Conservation (phyloP, 768 basidiomycete species). For the Arthromyces matolae region DNA sequence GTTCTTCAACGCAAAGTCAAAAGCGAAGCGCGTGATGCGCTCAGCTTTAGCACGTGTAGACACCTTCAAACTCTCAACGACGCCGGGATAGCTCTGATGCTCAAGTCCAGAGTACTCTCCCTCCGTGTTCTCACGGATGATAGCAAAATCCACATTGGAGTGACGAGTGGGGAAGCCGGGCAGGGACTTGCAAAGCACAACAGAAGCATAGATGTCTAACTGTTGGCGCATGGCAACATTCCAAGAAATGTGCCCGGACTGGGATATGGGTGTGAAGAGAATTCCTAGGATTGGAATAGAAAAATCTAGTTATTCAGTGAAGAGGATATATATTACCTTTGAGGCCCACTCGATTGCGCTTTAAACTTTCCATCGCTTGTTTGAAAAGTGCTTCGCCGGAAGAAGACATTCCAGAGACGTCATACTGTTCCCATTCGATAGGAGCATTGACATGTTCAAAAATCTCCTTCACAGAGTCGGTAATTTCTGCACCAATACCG, state of each 20-base stretch:
- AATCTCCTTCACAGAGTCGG: slow-evolving; percentile 98
- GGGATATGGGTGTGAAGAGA: slow-evolving; percentile 96
- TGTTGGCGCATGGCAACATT: slow-evolving; percentile 99
- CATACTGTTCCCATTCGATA: slow-evolving; percentile 98
- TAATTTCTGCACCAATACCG: slow-evolving; percentile 95
- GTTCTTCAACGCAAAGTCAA: slow-evolving; percentile 99
- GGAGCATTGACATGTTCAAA: slow-evolving; percentile 97
- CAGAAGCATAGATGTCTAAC: slow-evolving; percentile 98
- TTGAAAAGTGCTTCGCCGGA: slow-evolving; percentile 94
- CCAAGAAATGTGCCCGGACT: slow-evolving; percentile 97
- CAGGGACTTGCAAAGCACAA: slow-evolving; percentile 96
- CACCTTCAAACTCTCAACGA: slow-evolving; percentile 97
- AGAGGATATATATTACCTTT: slow-evolving; percentile 63
- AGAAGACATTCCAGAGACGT: slow-evolving; percentile 94
- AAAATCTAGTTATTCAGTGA: too few species aligned
- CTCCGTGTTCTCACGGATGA: slow-evolving; percentile 99
- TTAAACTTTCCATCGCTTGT: slow-evolving; percentile 96
- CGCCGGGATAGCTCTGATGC: slow-evolving; percentile 96
- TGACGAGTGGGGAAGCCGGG: slow-evolving; percentile 96
- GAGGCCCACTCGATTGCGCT: slow-evolving; percentile 95
- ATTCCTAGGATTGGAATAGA: too few species aligned
- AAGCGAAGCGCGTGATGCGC: slow-evolving; percentile 94
- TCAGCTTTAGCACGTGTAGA: slow-evolving; percentile 94
- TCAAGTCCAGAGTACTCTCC: slow-evolving; percentile 99
- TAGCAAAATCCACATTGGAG: slow-evolving; percentile 95